A percentile compares a stretch with the other conserved stretches of the same genome.
phyloP scores from a whole-genome alignment of 805 yeast species.

The Ogataea henricii region DNA sequence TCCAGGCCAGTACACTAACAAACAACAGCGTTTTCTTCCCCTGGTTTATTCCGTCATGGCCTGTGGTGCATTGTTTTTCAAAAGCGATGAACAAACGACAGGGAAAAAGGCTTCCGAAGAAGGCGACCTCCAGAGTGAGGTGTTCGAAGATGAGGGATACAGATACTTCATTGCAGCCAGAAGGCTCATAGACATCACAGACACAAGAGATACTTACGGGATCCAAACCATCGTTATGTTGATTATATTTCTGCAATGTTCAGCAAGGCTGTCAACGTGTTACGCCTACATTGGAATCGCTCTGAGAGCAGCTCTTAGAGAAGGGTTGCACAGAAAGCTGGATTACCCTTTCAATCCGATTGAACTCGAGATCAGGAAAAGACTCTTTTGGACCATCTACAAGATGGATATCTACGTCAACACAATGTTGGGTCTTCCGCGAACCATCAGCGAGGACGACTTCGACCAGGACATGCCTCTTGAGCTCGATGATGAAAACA shows the following conservation, averaged over 20 bases:
- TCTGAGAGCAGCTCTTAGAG: constrained; percentile 74
- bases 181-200: constrained; percentile 76
- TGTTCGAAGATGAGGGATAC: constrained; percentile 74
- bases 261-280: constrained; percentile 84
- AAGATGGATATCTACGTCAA: constrained; percentile 90
- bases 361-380: constrained; percentile 78
- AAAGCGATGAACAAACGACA: constrained; percentile 44
- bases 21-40: constrained; percentile 76
- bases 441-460: constrained; percentile 73
- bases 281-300: constrained; percentile 91
- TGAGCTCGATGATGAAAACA: constrained; percentile 84
- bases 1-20: constrained; percentile 68
- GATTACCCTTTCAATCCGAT: constrained; percentile 67
- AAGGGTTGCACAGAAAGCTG: constrained; percentile 79
- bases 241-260: constrained; percentile 81
- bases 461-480: constrained; percentile 85
- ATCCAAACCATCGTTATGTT: constrained; percentile 88
- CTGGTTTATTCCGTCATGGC: constrained; percentile 86
- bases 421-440: constrained; percentile 83
- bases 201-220: constrained; percentile 77
- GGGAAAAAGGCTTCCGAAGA: constrained; percentile 25
- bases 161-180: constrained; percentile 80
- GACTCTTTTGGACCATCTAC: constrained; percentile 86
- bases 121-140: constrained; percentile 33
- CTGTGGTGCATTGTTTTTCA: constrained; percentile 77